phyloP scores from a whole-genome alignment of 441 rosid species.

The Populus hybrid region DNA sequence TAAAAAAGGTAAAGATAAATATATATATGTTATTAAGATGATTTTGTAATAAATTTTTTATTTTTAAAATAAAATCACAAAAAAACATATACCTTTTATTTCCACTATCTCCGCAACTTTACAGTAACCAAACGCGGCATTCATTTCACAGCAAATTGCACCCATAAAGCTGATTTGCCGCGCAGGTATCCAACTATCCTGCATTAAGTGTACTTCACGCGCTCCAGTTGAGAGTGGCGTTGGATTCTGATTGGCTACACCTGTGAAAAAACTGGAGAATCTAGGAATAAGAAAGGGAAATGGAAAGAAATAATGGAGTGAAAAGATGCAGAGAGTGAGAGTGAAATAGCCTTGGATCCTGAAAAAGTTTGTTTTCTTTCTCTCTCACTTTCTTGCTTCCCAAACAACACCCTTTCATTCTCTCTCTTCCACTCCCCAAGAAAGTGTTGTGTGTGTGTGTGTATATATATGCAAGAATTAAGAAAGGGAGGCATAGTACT shows the following conservation, averaged over 20 bases:
- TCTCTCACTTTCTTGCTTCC: slow-evolving; percentile 34
- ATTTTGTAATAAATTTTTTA: no score
- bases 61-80: no score
- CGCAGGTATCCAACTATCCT: background rate
- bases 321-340: background rate
- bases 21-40: background rate
- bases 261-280: background rate
- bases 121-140: background rate
- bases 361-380: slow-evolving; percentile 24
- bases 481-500: slow-evolving; percentile 15
- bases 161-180: background rate
- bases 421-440: slow-evolving; percentile 19
- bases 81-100: background rate
- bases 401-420: slow-evolving; percentile 33
- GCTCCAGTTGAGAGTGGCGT: background rate
- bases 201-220: background rate
- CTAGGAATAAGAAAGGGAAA: background rate
- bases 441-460: background rate
- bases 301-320: background rate
- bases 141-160: background rate
- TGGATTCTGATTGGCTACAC: background rate
- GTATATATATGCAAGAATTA: no score
- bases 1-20: no score
- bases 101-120: background rate
- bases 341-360: slow-evolving; percentile 39